phyloP scores from a whole-genome alignment of 371 early-diverging fungal species.

The Mucor velutinosus region DNA sequence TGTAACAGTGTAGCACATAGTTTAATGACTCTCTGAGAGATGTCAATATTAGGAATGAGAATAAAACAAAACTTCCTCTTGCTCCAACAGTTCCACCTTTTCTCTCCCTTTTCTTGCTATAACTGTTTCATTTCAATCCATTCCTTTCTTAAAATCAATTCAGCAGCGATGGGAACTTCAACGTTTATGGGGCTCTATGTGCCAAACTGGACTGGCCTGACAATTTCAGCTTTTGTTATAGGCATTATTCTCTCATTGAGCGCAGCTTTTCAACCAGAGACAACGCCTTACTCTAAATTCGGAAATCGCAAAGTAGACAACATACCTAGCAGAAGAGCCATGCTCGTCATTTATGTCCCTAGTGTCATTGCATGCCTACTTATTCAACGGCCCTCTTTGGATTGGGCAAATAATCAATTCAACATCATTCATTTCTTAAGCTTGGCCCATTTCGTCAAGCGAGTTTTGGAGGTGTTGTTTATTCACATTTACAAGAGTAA shows the following conservation, averaged over 20 bases:
- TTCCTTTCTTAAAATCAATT: background rate
- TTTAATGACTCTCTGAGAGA: no score
- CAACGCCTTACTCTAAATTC: constrained; percentile 35
- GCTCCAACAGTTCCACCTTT: background rate
- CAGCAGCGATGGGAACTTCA: background rate
- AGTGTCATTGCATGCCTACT: constrained; percentile 18
- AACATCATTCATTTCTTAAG: constrained; percentile 15
- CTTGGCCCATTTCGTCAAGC: constrained; percentile 25
- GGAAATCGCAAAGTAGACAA: constrained; percentile 17
- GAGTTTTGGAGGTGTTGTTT: constrained; percentile 22
- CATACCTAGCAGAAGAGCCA: constrained; percentile 25
- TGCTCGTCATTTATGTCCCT: constrained; percentile 27
- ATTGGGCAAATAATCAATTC: constrained; percentile 1
- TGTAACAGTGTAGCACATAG: no score
- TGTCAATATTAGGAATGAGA: no score
- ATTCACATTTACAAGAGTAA: constrained; percentile 22
- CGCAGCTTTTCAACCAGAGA: constrained; percentile 9
- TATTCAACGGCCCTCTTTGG: background rate
- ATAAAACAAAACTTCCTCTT: no score
- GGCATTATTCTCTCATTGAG: constrained; percentile 9
- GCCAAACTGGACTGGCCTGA: constrained; percentile 17
- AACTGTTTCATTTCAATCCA: background rate
- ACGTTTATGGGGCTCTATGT: constrained; percentile 15
- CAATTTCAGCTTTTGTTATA: background rate
- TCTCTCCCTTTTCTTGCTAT: background rate